Evolutionary conservation across 306 rosid species (phyloP).

Genomic region (Trichosanthes cucumerina): DNA sequence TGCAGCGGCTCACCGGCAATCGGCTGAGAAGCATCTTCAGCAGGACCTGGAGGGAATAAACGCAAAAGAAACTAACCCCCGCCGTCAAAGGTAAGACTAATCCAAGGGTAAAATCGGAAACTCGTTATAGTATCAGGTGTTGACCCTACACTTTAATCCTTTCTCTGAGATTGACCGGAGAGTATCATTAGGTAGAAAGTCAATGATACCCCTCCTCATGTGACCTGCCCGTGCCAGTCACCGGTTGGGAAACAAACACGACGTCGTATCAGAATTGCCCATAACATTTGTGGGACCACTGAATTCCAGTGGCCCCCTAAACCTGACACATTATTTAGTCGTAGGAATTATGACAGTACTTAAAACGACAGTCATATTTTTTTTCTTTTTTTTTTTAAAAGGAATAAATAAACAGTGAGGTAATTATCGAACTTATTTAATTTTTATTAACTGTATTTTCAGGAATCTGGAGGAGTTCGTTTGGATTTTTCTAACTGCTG

Average conservation of each 20-base stretch:
- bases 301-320: background rate
- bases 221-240: background rate
- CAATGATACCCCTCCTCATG: slow-evolving; percentile 7
- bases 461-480: slow-evolving; percentile 13
- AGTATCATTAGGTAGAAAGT: background rate
- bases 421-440: background rate
- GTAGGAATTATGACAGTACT: slow-evolving; percentile 7
- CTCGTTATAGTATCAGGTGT: background rate
- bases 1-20: slow-evolving; percentile 41
- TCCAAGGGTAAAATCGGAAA: slow-evolving; percentile 14
- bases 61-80: slow-evolving; percentile 27
- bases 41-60: slow-evolving; percentile 43
- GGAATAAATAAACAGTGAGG: no score
- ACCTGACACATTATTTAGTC: background rate
- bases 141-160: background rate
- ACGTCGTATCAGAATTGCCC: background rate
- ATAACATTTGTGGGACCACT: background rate
- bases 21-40: slow-evolving; percentile 35
- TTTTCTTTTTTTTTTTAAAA: background rate
- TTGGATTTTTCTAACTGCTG: slow-evolving; percentile 37
- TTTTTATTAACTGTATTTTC: background rate
- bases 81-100: slow-evolving; percentile 26
- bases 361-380: background rate
- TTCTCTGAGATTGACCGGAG: background rate
- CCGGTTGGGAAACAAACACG: background rate